phyloP scores from a whole-genome alignment of 441 rosid genomes.

The Omphalea diandra region DNA sequence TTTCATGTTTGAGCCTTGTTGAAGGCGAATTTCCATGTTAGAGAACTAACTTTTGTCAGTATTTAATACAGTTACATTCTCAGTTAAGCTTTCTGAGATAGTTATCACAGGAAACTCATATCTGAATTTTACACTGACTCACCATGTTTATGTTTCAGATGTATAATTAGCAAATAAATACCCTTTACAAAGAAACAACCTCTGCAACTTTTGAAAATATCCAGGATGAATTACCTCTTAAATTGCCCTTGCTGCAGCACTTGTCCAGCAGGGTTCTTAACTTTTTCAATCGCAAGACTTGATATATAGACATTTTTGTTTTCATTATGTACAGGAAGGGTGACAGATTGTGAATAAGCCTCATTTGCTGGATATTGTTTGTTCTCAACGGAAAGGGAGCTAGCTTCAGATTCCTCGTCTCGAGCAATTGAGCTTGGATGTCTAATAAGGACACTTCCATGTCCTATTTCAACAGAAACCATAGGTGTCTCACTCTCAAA shows the following conservation, averaged over 20 bases:
- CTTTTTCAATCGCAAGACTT: constrained; percentile 38
- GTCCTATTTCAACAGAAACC: constrained; percentile 98
- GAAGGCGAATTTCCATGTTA: neutral
- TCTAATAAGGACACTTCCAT: constrained; percentile 92
- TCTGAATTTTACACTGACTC: neutral
- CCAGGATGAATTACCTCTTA: constrained; percentile 50
- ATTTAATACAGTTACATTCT: neutral
- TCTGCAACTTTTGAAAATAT: constrained; percentile 9
- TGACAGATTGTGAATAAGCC: constrained; percentile 56
- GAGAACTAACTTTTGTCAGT: constrained; percentile 5
- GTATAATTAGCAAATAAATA: neutral
- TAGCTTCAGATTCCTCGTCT: constrained; percentile 97
- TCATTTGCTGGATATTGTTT: constrained; percentile 52
- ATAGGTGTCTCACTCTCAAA: constrained; percentile 83
- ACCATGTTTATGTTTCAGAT: neutral
- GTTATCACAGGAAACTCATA: neutral
- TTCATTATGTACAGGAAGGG: constrained; percentile 43
- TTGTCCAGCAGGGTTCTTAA: constrained; percentile 42
- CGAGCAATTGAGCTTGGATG: constrained; percentile 81
- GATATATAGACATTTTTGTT: constrained; percentile 32
- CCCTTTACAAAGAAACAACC: neutral
- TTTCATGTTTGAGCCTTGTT: constrained; percentile 1
- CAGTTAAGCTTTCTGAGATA: constrained; percentile 15
- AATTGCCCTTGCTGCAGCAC: constrained; percentile 53
- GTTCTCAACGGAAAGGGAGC: constrained; percentile 88